Base-by-base conservation (phyloP, 208 protist genomes). In the Crithidia acanthocephali region DNA sequence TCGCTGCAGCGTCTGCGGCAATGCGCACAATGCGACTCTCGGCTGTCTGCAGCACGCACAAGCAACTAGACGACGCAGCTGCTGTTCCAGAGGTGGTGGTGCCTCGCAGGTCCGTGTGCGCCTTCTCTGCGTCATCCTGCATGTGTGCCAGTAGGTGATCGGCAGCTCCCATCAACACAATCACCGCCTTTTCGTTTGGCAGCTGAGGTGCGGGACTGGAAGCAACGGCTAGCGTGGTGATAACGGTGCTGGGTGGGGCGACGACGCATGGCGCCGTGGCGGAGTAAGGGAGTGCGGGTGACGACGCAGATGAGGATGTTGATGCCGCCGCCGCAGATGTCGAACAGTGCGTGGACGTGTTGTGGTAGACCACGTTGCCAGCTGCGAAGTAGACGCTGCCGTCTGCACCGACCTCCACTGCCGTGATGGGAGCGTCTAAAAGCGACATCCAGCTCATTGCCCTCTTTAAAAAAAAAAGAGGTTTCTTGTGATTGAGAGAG, bases 391-490 rank as follows among this genome's bases (percentile, higher is more conserved):
- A 79, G 28, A 87, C 51, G 11, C 6, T 48, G 32, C 47, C 40
- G 13, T 35, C 9, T 16, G 56, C 25, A 6, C 64, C 35, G 47
- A 65, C 68, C 10, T 44, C 16, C 16, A 91, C 61, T 16, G 85
- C 82, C 3, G 74, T 81, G 30, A 91, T 74, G 9, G 85, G 85
- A 1, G 64, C 73, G 44, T 77, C 64, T 16, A 50, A 67, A 8
- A 67, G 42, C n/a, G n/a, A n/a, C n/a, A n/a, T n/a, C n/a, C n/a
- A n/a, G n/a, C n/a, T n/a, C n/a, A n/a, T n/a, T n/a, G n/a, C n/a
- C n/a, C n/a, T n/a, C n/a, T n/a, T n/a, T n/a, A n/a, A n/a, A n/a
- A n/a, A n/a, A n/a, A n/a, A n/a, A n/a, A 51, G 7, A 23, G 45
- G 37, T 44, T 23, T 50, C 20, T 50, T 22, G 45, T 50, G 45